Evolutionary conservation across 2,329 filamentous ascomycete species (phyloP).

Genomic region (Stenocarpella maydis): DNA sequence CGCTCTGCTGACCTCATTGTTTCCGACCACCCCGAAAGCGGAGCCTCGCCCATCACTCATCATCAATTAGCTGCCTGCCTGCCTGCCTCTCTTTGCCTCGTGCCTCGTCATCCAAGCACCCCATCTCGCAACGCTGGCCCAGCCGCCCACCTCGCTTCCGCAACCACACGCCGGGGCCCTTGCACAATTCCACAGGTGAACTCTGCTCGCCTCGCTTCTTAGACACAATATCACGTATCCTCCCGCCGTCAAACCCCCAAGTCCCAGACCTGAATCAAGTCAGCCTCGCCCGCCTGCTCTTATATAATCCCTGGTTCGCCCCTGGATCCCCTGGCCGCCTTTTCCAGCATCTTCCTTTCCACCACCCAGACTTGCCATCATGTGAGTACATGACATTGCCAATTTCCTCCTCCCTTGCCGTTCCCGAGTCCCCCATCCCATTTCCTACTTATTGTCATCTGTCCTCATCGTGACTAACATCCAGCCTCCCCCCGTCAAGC

Average conservation of each 20-base stretch:
- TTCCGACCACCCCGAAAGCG: slow-evolving; percentile 35
- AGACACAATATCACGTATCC: slow-evolving; percentile 12
- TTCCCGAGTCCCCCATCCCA: background rate
- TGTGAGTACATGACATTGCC: slow-evolving; percentile 36
- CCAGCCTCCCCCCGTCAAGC: background rate
- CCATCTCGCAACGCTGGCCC: slow-evolving; percentile 14
- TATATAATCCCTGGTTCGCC: slow-evolving; percentile 29
- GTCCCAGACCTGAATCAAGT: slow-evolving; percentile 26
- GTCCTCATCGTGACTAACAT: slow-evolving; percentile 26
- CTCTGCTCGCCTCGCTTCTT: background rate
- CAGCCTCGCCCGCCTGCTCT: slow-evolving; percentile 22
- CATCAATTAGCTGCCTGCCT: slow-evolving; percentile 11
- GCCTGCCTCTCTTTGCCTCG: background rate
- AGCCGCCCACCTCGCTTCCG: background rate
- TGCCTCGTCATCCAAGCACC: slow-evolving; percentile 34
- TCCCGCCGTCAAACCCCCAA: background rate
- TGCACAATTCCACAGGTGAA: slow-evolving; percentile 16
- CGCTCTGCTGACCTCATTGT: slow-evolving; percentile 13
- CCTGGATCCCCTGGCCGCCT: slow-evolving; percentile 32
- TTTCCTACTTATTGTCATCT: slow-evolving; percentile 17
- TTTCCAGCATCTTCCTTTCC: slow-evolving; percentile 37
- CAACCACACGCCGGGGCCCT: background rate
- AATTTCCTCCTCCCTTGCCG: slow-evolving; percentile 27
- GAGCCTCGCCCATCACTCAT: slow-evolving; percentile 35
- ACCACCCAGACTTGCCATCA: slow-evolving; percentile 26